Evolutionary conservation across 106 monocot species (phyloP).

Genomic region (Dendrobium nobile): DNA sequence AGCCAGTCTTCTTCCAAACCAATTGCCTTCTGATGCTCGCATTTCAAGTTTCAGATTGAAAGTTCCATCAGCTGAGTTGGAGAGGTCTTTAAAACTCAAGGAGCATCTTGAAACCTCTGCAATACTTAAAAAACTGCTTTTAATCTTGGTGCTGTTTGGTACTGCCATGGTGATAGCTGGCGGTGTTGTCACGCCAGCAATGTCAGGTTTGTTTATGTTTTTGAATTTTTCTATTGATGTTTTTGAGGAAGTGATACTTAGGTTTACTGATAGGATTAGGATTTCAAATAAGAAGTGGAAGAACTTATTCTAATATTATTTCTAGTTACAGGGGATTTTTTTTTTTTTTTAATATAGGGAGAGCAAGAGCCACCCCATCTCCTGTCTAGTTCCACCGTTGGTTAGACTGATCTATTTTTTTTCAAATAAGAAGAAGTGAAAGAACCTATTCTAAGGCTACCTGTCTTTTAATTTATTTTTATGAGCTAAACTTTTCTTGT

Average conservation of each 20-base stretch:
- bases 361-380: too few species aligned
- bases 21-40: constrained; percentile 80
- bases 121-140: constrained; percentile 70
- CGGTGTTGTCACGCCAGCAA: constrained; percentile 90
- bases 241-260: background rate
- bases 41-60: constrained; percentile 90
- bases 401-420: background rate
- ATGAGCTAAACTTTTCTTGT: constrained; percentile 2
- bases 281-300: too few species aligned
- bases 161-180: constrained; percentile 96
- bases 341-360: too few species aligned
- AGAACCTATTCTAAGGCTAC: background rate
- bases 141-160: constrained; percentile 81
- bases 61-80: constrained; percentile 86
- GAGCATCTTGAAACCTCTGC: constrained; percentile 67
- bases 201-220: constrained; percentile 64
- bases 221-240: background rate
- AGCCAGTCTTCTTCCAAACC: constrained; percentile 88
- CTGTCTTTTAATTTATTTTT: constrained; percentile 2
- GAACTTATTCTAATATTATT: too few species aligned
- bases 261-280: too few species aligned
- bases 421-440: too few species aligned
- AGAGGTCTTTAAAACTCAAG: constrained; percentile 89
- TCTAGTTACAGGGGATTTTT: too few species aligned
- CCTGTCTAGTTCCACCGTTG: too few species aligned